Percentiles rank a stretch among this genome's conserved stretches.
Conservation (phyloP, 768 basidiomycete genomes). For the Holtermanniella nyarrowii region DNA sequence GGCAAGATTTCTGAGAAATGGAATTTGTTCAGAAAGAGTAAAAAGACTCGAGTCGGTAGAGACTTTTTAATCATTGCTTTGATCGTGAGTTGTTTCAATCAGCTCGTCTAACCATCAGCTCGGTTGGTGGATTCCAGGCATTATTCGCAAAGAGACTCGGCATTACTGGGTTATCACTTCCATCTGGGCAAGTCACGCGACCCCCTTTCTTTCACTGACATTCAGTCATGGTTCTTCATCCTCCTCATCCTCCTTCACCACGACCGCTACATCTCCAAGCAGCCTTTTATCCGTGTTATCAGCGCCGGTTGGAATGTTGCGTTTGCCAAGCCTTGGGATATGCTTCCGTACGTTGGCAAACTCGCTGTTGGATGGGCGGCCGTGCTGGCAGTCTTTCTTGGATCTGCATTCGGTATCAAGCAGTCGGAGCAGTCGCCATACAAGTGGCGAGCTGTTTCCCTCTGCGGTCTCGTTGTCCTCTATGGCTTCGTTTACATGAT, state of each 20-base stretch:
- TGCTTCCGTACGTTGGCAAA: slow-evolving; percentile 5
- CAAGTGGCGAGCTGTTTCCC: slow-evolving; percentile 5
- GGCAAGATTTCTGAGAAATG: slow-evolving; percentile 2
- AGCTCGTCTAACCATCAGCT: neutral
- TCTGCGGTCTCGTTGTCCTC: neutral
- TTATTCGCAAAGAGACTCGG: slow-evolving; percentile 7
- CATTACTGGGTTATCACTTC: slow-evolving; percentile 14
- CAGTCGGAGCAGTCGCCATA: slow-evolving; percentile 7
- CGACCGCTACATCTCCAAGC: slow-evolving; percentile 8
- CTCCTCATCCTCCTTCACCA: slow-evolving; percentile 12
- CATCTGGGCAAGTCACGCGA: slow-evolving; percentile 2
- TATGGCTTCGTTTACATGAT: slow-evolving; percentile 1
- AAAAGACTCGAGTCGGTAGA: slow-evolving; percentile 1
- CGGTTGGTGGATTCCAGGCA: slow-evolving; percentile 11
- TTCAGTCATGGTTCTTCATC: slow-evolving; percentile 11
- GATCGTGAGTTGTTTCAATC: neutral
- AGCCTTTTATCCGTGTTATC: slow-evolving; percentile 8
- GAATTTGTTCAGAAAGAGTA: slow-evolving; percentile 3
- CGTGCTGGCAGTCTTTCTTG: slow-evolving; percentile 6
- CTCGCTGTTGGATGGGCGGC: slow-evolving; percentile 7
- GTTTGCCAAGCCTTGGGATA: slow-evolving; percentile 5
- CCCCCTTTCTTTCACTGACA: neutral
- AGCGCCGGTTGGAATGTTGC: neutral
- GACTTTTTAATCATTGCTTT: slow-evolving; percentile 5
- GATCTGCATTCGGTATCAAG: slow-evolving; percentile 9